phyloP scores from a whole-genome alignment of 805 yeast genomes.

The Scheffersomyces ergatensis region DNA sequence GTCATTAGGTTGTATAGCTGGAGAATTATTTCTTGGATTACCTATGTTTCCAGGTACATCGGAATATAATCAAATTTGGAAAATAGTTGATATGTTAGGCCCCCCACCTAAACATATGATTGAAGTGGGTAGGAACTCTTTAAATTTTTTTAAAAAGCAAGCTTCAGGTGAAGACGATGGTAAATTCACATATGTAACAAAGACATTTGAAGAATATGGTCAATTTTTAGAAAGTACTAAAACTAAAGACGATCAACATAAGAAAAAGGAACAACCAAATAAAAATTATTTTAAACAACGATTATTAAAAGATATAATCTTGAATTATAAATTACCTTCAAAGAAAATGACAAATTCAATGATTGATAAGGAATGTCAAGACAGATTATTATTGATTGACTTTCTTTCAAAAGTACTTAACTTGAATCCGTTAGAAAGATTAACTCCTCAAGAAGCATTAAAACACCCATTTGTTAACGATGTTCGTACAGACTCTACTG shows the following conservation, averaged over 20 bases:
- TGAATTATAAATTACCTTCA: slow-evolving; percentile 69
- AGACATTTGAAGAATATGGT: slow-evolving; percentile 34
- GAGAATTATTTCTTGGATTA: slow-evolving; percentile 85
- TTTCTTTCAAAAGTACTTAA: slow-evolving; percentile 76
- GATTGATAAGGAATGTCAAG: slow-evolving; percentile 70
- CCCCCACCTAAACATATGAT: slow-evolving; percentile 95
- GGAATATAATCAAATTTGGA: slow-evolving; percentile 83
- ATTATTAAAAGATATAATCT: slow-evolving; percentile 67
- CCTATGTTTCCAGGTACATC: slow-evolving; percentile 95
- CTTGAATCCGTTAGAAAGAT: slow-evolving; percentile 87
- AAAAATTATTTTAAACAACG: slow-evolving; percentile 74
- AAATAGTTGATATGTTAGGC: slow-evolving; percentile 81
- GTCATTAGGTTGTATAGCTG: slow-evolving; percentile 93
- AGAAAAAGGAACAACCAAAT: slow-evolving; percentile 66
- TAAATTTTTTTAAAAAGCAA: slow-evolving; percentile 58
- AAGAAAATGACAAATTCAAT: slow-evolving; percentile 50
- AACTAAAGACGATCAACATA: slow-evolving; percentile 24
- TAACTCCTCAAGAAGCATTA: slow-evolving; percentile 96
- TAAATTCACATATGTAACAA: slow-evolving; percentile 30
- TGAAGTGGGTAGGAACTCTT: slow-evolving; percentile 86
- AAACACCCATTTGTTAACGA: slow-evolving; percentile 81
- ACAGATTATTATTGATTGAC: slow-evolving; percentile 70
- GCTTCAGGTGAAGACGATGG: slow-evolving; percentile 14
- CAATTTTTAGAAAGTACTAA: slow-evolving; percentile 23
- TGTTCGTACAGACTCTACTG: slow-evolving; percentile 3